These are phyloP conservation scores for Hymenoscyphus linearis DNA, from an alignment of 2,329 filamentous ascomycete species.

Conservation along the genomic window DNA sequence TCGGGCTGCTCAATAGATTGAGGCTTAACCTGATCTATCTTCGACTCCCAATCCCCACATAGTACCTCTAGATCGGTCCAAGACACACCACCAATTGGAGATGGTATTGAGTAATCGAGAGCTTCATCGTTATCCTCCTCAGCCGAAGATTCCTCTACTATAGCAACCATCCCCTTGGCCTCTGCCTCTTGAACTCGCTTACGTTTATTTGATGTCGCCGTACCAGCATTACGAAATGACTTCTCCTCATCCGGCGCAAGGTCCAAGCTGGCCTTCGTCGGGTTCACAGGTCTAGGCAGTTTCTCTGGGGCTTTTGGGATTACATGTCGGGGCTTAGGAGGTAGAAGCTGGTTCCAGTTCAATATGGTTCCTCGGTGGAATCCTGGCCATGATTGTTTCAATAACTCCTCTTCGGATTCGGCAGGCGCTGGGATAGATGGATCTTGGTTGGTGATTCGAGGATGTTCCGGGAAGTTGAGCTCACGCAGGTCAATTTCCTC, in stretches of 20 bases:
- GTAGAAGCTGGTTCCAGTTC: constrained; percentile 77
- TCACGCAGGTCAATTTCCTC: constrained; percentile 29
- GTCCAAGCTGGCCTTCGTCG: constrained; percentile 84
- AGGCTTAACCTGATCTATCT: constrained; percentile 40
- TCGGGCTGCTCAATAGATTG: constrained; percentile 9
- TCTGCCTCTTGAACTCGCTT: constrained; percentile 50
- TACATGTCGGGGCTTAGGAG: constrained; percentile 72
- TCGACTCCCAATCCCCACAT: constrained; percentile 78
- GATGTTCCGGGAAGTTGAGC: constrained; percentile 42
- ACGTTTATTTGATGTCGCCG: constrained; percentile 47
- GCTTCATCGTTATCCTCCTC: constrained; percentile 42
- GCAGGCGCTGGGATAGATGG: constrained; percentile 62
- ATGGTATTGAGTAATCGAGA: constrained; percentile 47
- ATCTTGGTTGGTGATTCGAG: constrained; percentile 47
- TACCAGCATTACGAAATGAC: constrained; percentile 69
- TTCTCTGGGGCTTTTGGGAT: constrained; percentile 74
- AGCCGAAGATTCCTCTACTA: constrained; percentile 36
- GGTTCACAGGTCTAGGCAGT: constrained; percentile 74
- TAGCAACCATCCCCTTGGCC: constrained; percentile 42
- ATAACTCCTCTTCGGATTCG: constrained; percentile 67
- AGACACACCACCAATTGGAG: constrained; percentile 63
- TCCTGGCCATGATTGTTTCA: constrained; percentile 74
- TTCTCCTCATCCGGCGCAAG: constrained; percentile 82
- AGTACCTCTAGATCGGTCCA: constrained; percentile 78
- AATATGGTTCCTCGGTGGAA: constrained; percentile 73